These are phyloP conservation scores for Ambrosiella xylebori DNA, from an alignment of 2,329 filamentous ascomycete genomes.

Conservation along the genomic window DNA sequence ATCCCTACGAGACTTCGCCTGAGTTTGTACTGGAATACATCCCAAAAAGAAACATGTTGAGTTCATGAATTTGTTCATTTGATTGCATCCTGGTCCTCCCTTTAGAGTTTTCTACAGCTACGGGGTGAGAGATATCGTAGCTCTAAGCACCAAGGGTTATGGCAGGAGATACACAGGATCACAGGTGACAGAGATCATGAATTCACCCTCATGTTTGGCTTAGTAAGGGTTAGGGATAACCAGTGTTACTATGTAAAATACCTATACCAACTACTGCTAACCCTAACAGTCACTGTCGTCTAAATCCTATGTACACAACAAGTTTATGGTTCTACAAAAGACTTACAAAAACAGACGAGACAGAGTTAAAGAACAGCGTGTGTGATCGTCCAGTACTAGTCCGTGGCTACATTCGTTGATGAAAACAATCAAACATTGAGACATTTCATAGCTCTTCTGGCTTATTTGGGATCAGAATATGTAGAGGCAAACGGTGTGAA, in stretches of 20 bases:
- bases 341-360: neutral
- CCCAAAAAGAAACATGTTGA: neutral
- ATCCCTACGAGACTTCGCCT: neutral
- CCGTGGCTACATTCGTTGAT: neutral
- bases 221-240: too few relatives aligned
- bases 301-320: neutral
- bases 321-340: neutral
- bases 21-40: neutral
- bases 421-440: neutral
- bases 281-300: too few relatives aligned
- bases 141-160: too few relatives aligned
- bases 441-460: neutral
- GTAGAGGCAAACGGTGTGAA: neutral
- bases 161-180: too few relatives aligned
- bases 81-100: neutral
- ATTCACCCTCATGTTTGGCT: too few relatives aligned
- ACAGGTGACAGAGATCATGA: too few relatives aligned
- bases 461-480: neutral
- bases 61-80: neutral
- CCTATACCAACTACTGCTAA: too few relatives aligned
- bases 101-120: too few relatives aligned
- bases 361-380: neutral
- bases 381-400: neutral
- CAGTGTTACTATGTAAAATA: too few relatives aligned
- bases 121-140: too few relatives aligned